Evolutionary conservation across 106 monocot species (phyloP).

Genomic region (Dioscorea dumetorum): DNA sequence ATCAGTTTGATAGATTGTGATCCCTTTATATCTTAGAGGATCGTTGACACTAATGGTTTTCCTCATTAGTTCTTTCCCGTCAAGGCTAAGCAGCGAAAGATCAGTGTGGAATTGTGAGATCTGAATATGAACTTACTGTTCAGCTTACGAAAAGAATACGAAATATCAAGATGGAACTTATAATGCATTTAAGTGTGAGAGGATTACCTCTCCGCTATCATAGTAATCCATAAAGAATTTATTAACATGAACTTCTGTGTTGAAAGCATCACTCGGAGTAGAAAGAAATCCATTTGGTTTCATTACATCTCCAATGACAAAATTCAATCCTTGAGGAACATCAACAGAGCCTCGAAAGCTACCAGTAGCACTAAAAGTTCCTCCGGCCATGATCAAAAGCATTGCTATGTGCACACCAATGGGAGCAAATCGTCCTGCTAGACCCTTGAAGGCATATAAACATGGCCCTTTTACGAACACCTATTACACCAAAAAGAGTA

Average conservation of each 20-base stretch:
- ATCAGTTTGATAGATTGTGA: conserved; percentile 95
- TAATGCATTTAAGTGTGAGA: not conserved
- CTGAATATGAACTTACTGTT: conserved; percentile 17
- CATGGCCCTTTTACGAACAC: conserved; percentile 79
- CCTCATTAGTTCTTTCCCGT: conserved; percentile 83
- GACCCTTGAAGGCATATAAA: conserved; percentile 89
- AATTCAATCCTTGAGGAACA: conserved; percentile 92
- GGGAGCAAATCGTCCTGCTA: conserved; percentile 91
- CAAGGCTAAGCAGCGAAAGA: conserved; percentile 60
- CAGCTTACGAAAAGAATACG: too few species aligned
- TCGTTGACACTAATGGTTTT: conserved; percentile 98
- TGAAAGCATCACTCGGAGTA: conserved; percentile 42
- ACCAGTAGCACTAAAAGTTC: conserved; percentile 73
- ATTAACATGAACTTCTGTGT: conserved; percentile 95
- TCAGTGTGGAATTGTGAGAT: conserved; percentile 89
- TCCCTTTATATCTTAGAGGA: conserved; percentile 78
- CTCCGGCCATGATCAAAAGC: conserved; percentile 91
- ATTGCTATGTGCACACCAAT: conserved; percentile 93
- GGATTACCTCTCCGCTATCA: conserved; percentile 86
- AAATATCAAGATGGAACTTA: not conserved
- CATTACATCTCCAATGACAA: conserved; percentile 94
- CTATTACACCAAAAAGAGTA: conserved; percentile 13
- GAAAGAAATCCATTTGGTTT: conserved; percentile 76
- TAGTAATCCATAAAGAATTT: conserved; percentile 95
- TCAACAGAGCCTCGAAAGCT: conserved; percentile 84